Base-by-base conservation (phyloP, 192 early-diverging fungal genomes). In the Coemansia sp. region DNA sequence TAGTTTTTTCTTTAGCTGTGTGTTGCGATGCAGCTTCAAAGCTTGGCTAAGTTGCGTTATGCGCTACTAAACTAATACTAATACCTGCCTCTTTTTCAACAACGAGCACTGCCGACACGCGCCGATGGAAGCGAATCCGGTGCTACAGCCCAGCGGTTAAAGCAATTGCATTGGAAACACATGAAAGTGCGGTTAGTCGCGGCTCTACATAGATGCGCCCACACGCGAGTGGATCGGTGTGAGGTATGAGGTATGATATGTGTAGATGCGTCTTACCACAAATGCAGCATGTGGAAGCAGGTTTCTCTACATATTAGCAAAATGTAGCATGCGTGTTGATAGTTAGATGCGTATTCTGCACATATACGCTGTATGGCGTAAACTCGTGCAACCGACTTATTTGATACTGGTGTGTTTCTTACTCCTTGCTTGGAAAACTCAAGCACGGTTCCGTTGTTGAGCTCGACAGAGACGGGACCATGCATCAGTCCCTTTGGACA, bases 71-170 rank as follows among this genome's bases (percentile, higher is more conserved):
- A 44, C 25, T 14, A n/a, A 3, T 30, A 30, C 2, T 2, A 3
- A 24, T n/a, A 18, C 55, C 28, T 66, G 34, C 70, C 62, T 72
- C 61, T 30, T 72, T 72, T 32, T 72, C 69, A 15, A 72, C 62
- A 9, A 72, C 9, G 3, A 72, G 28, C 19, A 65, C 46, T 4
- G 39, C 26, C 3, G 42, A 42, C 5, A 57, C 19, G 8, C 22
- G 24, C 17, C 30, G 26, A 2, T 30, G 29, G 7, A 47, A 29
- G 15, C 40, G 18, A 9, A 67, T 26, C 9, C 38, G 34, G 14
- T 60, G 57, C 64, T 67, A 67, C 33, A 33, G 1, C 3, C 0
- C 3, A 5, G 11, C 11, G 30, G 30, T 32, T 5, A 9, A 8
- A 5, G 8, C 17, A 19, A n/a, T 10, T 32, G 4, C 15, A 34